A percentile compares a stretch with the other conserved stretches of the same genome.
Evolutionary conservation across 768 basidiomycete species (phyloP).

Genomic region (Lanmaoa rubissima): DNA sequence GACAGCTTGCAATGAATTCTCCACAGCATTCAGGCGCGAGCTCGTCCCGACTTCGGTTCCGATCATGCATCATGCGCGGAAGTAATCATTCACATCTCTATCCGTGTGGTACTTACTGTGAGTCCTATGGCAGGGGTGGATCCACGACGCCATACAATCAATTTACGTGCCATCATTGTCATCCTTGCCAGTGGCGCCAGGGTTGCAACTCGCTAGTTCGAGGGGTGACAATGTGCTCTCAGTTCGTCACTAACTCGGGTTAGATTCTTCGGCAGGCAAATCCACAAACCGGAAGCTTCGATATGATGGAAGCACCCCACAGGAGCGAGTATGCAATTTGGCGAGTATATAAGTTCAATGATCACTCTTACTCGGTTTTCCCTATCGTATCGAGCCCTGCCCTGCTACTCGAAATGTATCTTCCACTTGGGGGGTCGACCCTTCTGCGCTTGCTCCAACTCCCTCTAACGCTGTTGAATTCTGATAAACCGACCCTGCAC

Average conservation of each 20-base stretch:
- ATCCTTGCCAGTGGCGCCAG: too few species aligned
- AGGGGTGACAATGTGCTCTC: background rate
- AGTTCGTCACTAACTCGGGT: background rate
- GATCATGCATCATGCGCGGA: too few species aligned
- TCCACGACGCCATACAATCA: too few species aligned
- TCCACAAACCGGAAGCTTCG: background rate
- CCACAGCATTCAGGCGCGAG: background rate
- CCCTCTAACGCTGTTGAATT: background rate
- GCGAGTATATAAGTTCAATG: background rate
- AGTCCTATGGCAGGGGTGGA: too few species aligned
- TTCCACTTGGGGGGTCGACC: constrained; percentile 7
- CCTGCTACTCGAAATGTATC: constrained; percentile 12
- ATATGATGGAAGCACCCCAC: background rate
- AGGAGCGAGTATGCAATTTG: background rate
- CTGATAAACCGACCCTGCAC: background rate
- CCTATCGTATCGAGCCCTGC: background rate
- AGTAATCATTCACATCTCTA: too few species aligned
- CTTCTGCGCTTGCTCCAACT: constrained; percentile 16
- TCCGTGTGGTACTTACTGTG: too few species aligned
- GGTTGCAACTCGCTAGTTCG: too few species aligned
- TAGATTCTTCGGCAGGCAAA: background rate
- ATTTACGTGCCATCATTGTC: too few species aligned
- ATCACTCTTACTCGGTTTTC: background rate
- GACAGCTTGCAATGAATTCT: background rate
- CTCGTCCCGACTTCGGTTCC: too few species aligned